Evolutionary conservation across 1,139 yeast genomes (phyloP), one percentile per base, ranked within the genome.

Genomic region (Casaregolazyma lundiana): DNA sequence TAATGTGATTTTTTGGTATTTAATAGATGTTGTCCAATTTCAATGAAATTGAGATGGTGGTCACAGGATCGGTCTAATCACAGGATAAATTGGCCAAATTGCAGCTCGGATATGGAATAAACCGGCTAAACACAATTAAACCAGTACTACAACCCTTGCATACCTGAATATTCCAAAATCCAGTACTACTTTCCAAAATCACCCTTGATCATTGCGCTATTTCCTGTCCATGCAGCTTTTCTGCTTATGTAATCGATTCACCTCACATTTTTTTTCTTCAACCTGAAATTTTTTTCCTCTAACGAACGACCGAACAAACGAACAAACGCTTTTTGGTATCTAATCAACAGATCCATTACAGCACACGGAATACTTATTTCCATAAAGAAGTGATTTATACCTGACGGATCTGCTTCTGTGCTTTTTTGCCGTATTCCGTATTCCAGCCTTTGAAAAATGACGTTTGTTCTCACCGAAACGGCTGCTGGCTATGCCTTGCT

Each of bases 401-500:
- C n/a, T 18, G 7, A 20, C 13, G 16, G 35, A 13, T 5, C 9
- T 15, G 17, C 11, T 21, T 26, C 17, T 17, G 36, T 17, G 19
- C 26, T 29, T 40, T 19, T 40, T 30, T 7, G 7, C n/a, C 7
- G n/a, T n/a, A n/a, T n/a, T n/a, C n/a, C n/a, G n/a, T n/a, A n/a
- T n/a, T n/a, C n/a, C n/a, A n/a, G n/a, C n/a, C 22, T 19, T 26
- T 15, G 18, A 11, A 8, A 39, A 47, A 89, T 89, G 97, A 88
- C 97, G 59, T 89, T 80, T 78, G 92, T 92, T 64, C 81, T 92
- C 68, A 86, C 97, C 53, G 98, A 92, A 76, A 92, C 97, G 55
- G 87, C 97, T 56, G 98, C 98, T 49, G 98, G 98, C 66, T 92
- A 92, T 68, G 97, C 97, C 67, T 78, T 92, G 66, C 80, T 92